Evolutionary conservation across 176 grass and related monocot species (phyloP).

Genomic region (Guadua angustifolia): DNA sequence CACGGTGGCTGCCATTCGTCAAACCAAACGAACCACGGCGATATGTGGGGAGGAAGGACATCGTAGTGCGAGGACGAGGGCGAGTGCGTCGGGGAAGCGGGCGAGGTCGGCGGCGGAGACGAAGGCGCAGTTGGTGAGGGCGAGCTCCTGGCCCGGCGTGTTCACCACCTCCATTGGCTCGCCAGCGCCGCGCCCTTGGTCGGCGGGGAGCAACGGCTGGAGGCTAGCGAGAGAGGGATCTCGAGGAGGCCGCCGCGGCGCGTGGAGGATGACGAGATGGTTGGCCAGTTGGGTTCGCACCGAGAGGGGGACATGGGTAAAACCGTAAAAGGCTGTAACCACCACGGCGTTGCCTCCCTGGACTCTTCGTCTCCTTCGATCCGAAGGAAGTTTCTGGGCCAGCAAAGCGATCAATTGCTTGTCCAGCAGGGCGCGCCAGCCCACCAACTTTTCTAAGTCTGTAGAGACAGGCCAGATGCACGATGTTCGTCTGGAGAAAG

Average conservation of each 20-base stretch:
- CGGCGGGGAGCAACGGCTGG: too few species aligned
- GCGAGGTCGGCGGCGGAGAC: slow-evolving; percentile 47
- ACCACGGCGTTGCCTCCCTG: too few species aligned
- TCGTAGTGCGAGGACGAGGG: slow-evolving; percentile 60
- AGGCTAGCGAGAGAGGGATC: background rate
- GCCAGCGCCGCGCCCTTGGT: background rate
- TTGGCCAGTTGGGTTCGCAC: too few species aligned
- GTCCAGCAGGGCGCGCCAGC: too few species aligned
- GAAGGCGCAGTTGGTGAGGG: slow-evolving; percentile 66
- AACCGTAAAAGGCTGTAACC: too few species aligned
- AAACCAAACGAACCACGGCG: background rate
- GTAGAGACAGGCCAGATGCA: too few species aligned
- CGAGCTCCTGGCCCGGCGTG: slow-evolving; percentile 70
- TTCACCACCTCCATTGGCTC: slow-evolving; percentile 45
- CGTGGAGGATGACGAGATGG: background rate
- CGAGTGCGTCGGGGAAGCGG: slow-evolving; percentile 43
- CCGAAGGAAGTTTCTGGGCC: background rate
- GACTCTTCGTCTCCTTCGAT: background rate
- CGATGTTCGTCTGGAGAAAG: too few species aligned
- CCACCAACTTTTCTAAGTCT: too few species aligned
- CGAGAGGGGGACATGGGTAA: too few species aligned
- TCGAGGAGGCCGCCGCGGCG: too few species aligned
- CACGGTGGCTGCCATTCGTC: too few species aligned
- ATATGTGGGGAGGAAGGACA: slow-evolving; percentile 55
- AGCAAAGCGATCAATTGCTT: background rate